A percentile compares a stretch with the other conserved stretches of the same genome.
Conservation (phyloP, 805 yeast genomes). For the Candida multigemmis region DNA sequence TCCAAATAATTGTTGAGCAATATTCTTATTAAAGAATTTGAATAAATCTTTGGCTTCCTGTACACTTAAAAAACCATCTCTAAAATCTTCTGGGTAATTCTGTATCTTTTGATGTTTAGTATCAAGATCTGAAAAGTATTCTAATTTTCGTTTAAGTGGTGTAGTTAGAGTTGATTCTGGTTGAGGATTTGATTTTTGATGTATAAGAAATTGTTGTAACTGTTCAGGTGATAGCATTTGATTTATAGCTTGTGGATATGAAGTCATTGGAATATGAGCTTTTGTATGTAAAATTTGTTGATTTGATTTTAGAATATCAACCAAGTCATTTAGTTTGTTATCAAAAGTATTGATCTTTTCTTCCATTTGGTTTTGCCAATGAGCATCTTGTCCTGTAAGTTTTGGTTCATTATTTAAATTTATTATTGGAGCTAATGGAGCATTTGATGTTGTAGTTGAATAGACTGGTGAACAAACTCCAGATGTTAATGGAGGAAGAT, state of each 20-base stretch:
- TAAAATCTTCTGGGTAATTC: constrained; percentile 20
- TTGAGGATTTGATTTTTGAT: neutral
- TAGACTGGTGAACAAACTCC: neutral
- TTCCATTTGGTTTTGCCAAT: constrained; percentile 29
- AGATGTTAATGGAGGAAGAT: neutral
- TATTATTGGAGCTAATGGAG: neutral
- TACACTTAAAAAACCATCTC: constrained; percentile 24
- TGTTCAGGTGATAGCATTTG: constrained; percentile 3
- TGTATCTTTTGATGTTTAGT: neutral
- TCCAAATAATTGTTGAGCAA: constrained; percentile 60
- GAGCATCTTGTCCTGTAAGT: constrained; percentile 5
- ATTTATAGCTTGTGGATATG: constrained; percentile 3
- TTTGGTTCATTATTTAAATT: no score
- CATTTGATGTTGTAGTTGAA: neutral
- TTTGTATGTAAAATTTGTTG: constrained; percentile 20
- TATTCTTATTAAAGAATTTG: constrained; percentile 41
- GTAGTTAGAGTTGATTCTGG: no score
- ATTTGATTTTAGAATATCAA: constrained; percentile 22
- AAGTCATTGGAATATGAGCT: constrained; percentile 6
- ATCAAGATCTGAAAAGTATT: no score
- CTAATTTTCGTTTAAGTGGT: no score
- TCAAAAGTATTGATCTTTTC: constrained; percentile 26
- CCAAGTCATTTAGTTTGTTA: constrained; percentile 25
- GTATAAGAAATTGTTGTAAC: neutral
- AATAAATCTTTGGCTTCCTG: constrained; percentile 41